These are phyloP conservation scores for Babesia ovata DNA, from an alignment of 169 alveolate species.

Conservation along the genomic window DNA sequence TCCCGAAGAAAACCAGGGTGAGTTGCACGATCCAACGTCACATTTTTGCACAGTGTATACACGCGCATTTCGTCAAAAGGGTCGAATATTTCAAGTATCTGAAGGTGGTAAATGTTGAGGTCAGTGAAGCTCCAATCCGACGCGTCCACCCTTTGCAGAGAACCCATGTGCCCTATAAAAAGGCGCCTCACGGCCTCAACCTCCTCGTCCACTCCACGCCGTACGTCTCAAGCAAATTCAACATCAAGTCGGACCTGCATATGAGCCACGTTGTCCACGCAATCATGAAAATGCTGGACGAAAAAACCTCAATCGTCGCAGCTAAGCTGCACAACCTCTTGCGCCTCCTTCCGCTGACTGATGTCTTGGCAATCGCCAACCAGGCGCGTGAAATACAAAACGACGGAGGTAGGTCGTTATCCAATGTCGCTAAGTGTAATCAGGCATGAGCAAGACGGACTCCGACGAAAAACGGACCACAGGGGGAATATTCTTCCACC, in stretches of 20 bases:
- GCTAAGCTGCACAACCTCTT: constrained; percentile 23
- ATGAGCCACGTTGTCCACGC: constrained; percentile 15
- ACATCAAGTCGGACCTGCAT: constrained; percentile 8
- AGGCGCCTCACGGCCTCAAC: constrained; percentile 7
- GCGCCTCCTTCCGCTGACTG: constrained; percentile 8
- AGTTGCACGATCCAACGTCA: neutral
- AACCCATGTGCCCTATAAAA: constrained; percentile 1
- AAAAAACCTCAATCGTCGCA: constrained; percentile 16
- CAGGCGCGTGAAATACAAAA: constrained; percentile 33
- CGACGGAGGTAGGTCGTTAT: constrained; percentile 44
- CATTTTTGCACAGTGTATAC: constrained; percentile 15
- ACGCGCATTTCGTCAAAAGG: constrained; percentile 28
- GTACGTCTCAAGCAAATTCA: neutral
- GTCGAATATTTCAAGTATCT: constrained; percentile 14
- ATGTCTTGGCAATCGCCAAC: constrained; percentile 23
- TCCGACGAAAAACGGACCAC: constrained; percentile 48
- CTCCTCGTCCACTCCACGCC: constrained; percentile 17
- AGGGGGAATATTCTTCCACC: constrained; percentile 65
- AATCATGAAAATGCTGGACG: constrained; percentile 27
- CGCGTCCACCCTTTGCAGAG: neutral
- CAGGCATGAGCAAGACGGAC: constrained; percentile 19
- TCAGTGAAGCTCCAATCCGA: neutral
- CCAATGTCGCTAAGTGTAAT: neutral
- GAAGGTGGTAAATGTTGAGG: constrained; percentile 2
- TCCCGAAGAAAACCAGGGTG: constrained; percentile 15